Percentiles rank a stretch among this genome's conserved stretches.
phyloP scores from a whole-genome alignment of 164 flowering plant genomes.

The Malania oleifera region DNA sequence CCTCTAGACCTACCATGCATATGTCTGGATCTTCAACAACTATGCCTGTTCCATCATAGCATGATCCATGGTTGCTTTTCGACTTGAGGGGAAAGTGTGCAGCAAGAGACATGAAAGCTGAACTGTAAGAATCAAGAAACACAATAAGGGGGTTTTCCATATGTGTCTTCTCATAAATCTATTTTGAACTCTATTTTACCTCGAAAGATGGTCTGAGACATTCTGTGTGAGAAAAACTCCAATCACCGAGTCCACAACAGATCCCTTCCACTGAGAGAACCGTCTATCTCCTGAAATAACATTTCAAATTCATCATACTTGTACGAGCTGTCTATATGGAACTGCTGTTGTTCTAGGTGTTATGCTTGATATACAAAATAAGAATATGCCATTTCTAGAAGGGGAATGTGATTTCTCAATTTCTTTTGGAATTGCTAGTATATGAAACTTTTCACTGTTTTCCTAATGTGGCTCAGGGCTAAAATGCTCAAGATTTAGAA shows the following conservation, averaged over 20 bases:
- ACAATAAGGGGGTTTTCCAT: not conserved
- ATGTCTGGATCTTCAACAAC: constrained; percentile 24
- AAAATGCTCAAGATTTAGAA: too few relatives aligned
- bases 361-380: not conserved
- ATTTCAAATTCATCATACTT: not conserved
- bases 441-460: too few relatives aligned
- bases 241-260: constrained; percentile 69
- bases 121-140: constrained; percentile 37
- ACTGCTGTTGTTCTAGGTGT: not conserved
- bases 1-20: constrained; percentile 24
- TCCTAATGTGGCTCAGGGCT: too few relatives aligned
- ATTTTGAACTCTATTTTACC: constrained; percentile 28
- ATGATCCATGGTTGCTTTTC: constrained; percentile 10
- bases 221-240: constrained; percentile 80
- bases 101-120: constrained; percentile 74
- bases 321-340: not conserved
- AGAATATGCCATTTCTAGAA: too few relatives aligned
- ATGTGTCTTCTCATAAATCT: not conserved
- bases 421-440: too few relatives aligned
- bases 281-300: constrained; percentile 54
- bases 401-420: too few relatives aligned
- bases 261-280: constrained; percentile 73
- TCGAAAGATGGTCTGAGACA: constrained; percentile 77
- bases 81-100: constrained; percentile 45
- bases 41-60: constrained; percentile 14